Conservation (phyloP, 495 filamentous ascomycete species). For the Tuber brumale region DNA sequence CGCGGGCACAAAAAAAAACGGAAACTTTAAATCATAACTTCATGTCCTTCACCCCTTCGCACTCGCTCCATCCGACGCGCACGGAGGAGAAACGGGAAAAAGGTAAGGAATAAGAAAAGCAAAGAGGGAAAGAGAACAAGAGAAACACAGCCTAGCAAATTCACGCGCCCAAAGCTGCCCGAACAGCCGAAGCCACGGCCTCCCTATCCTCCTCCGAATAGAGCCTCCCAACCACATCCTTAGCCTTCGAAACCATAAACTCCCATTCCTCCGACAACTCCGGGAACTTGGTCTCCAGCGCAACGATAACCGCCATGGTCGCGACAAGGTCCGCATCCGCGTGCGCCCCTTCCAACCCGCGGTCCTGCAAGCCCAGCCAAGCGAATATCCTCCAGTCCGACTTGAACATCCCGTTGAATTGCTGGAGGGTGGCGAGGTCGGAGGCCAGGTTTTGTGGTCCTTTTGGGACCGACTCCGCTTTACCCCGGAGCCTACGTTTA, state of each 20-base stretch:
- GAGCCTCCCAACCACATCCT: background rate
- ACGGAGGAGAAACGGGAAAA: too few species aligned
- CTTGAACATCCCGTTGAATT: background rate
- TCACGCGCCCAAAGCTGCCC: background rate
- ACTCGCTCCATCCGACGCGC: background rate
- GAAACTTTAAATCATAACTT: background rate
- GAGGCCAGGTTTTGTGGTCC: background rate
- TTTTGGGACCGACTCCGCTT: background rate
- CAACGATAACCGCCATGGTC: background rate
- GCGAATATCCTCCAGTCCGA: background rate
- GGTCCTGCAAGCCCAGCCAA: background rate
- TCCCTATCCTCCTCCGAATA: background rate
- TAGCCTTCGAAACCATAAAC: background rate
- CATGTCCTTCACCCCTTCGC: background rate
- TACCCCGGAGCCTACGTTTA: background rate
- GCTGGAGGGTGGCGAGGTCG: background rate
- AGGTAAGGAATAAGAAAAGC: background rate
- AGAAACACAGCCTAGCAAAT: background rate
- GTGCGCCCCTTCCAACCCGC: background rate
- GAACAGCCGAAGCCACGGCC: background rate
- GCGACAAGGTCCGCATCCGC: background rate
- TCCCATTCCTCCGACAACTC: background rate
- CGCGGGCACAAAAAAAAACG: background rate
- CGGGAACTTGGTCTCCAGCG: background rate
- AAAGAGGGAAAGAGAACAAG: background rate